Evolutionary conservation across 306 rosid species (phyloP).

Genomic region (Prunus kanzakura): DNA sequence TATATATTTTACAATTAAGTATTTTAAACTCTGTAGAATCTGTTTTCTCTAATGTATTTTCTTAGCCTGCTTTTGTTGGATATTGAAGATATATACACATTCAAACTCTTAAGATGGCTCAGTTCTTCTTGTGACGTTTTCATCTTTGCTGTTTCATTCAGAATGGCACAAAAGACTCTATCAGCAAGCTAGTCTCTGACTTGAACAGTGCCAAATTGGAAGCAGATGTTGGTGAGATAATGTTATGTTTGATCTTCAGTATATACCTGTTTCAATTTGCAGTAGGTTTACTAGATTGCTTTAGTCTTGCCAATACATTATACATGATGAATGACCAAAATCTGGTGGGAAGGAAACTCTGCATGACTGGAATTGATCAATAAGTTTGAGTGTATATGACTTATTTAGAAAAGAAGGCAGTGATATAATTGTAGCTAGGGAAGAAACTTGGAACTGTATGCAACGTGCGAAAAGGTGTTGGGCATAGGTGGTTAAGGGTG

Average conservation of each 20-base stretch:
- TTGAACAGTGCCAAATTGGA: constrained; percentile 82
- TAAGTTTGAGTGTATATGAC: constrained; percentile 8
- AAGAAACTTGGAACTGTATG: neutral
- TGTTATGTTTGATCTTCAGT: constrained; percentile 11
- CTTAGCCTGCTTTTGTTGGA: neutral
- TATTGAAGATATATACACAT: neutral
- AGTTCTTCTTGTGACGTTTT: neutral
- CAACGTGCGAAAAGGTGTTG: neutral
- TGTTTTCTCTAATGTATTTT: neutral
- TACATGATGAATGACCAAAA: constrained; percentile 12
- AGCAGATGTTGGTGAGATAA: constrained; percentile 86
- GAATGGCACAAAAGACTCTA: constrained; percentile 93
- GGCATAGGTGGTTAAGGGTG: constrained; percentile 7
- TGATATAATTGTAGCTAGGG: constrained; percentile 4
- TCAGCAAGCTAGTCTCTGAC: constrained; percentile 88
- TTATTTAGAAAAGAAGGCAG: neutral
- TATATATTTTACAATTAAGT: neutral
- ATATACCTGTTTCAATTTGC: constrained; percentile 1
- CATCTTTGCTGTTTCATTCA: constrained; percentile 21
- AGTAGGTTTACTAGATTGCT: neutral
- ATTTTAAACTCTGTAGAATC: neutral
- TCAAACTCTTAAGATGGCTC: neutral
- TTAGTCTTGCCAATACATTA: neutral
- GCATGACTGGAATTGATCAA: neutral
- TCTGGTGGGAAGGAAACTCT: constrained; percentile 2